These are phyloP conservation scores for Arabidopsis suecica DNA, from an alignment of 345 rosid genomes.

Conservation along the genomic window DNA sequence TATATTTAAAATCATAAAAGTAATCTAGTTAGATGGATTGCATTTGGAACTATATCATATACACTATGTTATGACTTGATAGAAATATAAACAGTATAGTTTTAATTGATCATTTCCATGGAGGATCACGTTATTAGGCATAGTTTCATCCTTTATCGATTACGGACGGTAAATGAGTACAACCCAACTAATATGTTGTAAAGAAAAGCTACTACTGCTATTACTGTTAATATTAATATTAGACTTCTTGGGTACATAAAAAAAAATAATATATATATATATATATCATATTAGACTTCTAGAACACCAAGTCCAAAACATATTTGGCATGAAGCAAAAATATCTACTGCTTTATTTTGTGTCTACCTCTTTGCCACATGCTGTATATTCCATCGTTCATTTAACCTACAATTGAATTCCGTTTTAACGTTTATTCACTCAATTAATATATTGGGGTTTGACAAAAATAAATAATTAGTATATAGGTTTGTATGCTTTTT, in stretches of 20 bases:
- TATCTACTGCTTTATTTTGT: background rate
- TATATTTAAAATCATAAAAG: no score
- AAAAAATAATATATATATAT: no score
- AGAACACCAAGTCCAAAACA: background rate
- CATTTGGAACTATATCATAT: no score
- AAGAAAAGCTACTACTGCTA: background rate
- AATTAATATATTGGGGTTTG: background rate
- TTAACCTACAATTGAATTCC: slow-evolving; percentile 4
- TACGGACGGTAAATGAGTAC: background rate
- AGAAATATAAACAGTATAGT: background rate
- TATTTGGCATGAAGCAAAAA: background rate
- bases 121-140: background rate
- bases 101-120: background rate
- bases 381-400: slow-evolving; percentile 17
- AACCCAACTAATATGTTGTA: background rate
- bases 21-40: no score
- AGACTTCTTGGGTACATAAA: no score
- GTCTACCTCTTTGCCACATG: background rate
- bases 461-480: no score
- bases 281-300: background rate
- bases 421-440: background rate
- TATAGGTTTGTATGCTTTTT: background rate
- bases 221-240: no score
- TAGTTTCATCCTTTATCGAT: background rate
- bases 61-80: no score